Evolutionary conservation across 2,329 filamentous ascomycete species (phyloP).

Genomic region (Myriosclerotinia duriaeana): DNA sequence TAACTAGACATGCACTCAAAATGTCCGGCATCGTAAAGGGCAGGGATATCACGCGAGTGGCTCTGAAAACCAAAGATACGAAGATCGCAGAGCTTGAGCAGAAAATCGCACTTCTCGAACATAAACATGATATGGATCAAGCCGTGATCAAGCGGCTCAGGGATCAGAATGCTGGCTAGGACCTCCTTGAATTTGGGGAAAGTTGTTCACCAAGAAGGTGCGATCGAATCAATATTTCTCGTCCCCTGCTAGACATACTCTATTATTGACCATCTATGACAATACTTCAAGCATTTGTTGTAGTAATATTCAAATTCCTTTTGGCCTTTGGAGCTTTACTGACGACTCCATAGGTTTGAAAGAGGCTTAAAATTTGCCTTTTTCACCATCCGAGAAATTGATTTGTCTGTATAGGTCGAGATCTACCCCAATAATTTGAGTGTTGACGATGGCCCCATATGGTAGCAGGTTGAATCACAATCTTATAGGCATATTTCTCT

Average conservation of each 20-base stretch:
- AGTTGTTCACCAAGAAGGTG: too few relatives aligned
- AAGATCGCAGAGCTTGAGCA: constrained; percentile 65
- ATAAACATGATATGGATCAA: constrained; percentile 54
- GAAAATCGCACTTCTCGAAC: constrained; percentile 57
- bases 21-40: constrained; percentile 62
- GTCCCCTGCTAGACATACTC: not conserved
- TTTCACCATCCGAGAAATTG: not conserved
- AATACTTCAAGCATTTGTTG: not conserved
- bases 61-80: constrained; percentile 63
- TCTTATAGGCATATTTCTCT: too few relatives aligned
- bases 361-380: not conserved
- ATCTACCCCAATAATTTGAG: too few relatives aligned
- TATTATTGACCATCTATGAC: too few relatives aligned
- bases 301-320: not conserved
- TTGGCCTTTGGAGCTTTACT: not conserved
- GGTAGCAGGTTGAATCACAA: too few relatives aligned
- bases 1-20: constrained; percentile 57
- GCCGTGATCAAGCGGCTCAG: constrained; percentile 42
- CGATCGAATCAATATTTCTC: not conserved
- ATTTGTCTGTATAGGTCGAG: not conserved
- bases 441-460: too few relatives aligned
- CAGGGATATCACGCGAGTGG: constrained; percentile 63
- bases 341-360: not conserved
- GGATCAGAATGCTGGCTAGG: constrained; percentile 9
- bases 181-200: not conserved